Evolutionary conservation across 352 stramenopile genomes (phyloP), one percentile per base, ranked within the genome.

Genomic region (Phytophthora pini): DNA sequence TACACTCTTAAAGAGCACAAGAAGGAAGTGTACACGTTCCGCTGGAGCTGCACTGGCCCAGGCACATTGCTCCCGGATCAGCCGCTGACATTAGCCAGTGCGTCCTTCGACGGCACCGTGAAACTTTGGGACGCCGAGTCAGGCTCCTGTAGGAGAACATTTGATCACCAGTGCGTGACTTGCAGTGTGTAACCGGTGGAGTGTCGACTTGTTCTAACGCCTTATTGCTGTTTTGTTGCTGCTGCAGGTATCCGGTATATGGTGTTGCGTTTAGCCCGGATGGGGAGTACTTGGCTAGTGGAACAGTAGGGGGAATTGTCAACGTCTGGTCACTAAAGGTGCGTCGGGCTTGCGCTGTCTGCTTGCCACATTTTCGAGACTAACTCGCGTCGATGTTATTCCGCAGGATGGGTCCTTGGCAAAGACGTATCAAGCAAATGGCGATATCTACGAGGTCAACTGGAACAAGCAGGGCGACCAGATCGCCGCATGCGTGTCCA

Each of bases 401-500:
- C 12, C 26, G 55, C 59, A 95, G 87, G 84, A 94, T 31, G 81
- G 85, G 13, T 76, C 72, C 39, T 78, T 96, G 68, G 75, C 90
- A 44, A 95, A 95, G 77, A 91, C 84, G 74, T 96, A 94, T 73
- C 80, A 96, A 79, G 90, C 88, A 48, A 88, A 90, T 77, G 93
- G 93, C 48, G 97, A 99, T 84, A 99, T 99, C 80, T 99, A 99
- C 86, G 97, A 99, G 81, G 96, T 99, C 65, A 97, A 97, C 72
- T 99, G 97, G 97, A 99, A 98, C 82, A 83, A 87, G 65, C 69
- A 92, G 64, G 88, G 90, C 54, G 84, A 85, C 70, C 76, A 93
- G 70, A 88, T 97, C 74, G 87, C 88, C 45, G 88, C 88, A 43
- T 95, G 88, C 70, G 87, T 92, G 48, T 95, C 88, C 44, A 94